Conservation (phyloP, 73 alveolate species). For the Paramecium tetraurelia region DNA sequence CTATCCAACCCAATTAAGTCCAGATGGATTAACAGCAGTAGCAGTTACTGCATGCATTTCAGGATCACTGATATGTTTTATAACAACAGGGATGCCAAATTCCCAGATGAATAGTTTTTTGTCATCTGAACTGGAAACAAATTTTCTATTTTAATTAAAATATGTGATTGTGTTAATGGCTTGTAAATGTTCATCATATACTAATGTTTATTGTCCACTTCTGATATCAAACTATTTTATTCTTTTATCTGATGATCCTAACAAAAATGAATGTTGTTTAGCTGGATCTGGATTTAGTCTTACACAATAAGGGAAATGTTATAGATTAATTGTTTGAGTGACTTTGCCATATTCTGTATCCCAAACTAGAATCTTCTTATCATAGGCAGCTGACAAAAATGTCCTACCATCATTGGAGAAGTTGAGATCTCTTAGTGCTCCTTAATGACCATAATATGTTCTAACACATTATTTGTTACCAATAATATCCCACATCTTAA, state of each 20-base stretch:
- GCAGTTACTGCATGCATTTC: slow-evolving; percentile 94
- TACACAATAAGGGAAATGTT: slow-evolving; percentile 92
- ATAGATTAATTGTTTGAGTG: slow-evolving; percentile 77
- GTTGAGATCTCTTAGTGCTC: slow-evolving; percentile 94
- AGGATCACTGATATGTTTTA: slow-evolving; percentile 96
- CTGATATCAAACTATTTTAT: slow-evolving; percentile 87
- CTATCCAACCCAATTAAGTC: slow-evolving; percentile 95
- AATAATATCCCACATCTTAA: slow-evolving; percentile 97
- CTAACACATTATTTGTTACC: slow-evolving; percentile 91
- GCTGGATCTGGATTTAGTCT: slow-evolving; percentile 90
- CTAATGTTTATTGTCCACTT: slow-evolving; percentile 78
- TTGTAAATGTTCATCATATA: slow-evolving; percentile 96
- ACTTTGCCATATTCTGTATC: slow-evolving; percentile 99
- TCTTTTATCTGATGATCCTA: slow-evolving; percentile 88
- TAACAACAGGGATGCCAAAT: slow-evolving; percentile 96
- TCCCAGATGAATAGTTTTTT: slow-evolving; percentile 97
- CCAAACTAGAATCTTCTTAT: slow-evolving; percentile 92
- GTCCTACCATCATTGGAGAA: slow-evolving; percentile 92
- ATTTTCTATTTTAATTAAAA: slow-evolving; percentile 86
- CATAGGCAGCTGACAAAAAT: slow-evolving; percentile 92
- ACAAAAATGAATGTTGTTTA: slow-evolving; percentile 85
- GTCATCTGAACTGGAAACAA: slow-evolving; percentile 97
- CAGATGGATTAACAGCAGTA: slow-evolving; percentile 92
- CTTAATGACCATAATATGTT: slow-evolving; percentile 95
- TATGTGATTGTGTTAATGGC: slow-evolving; percentile 91